These are phyloP conservation scores for Lepidium africanum DNA, from an alignment of 345 rosid genomes.

Conservation along the genomic window DNA sequence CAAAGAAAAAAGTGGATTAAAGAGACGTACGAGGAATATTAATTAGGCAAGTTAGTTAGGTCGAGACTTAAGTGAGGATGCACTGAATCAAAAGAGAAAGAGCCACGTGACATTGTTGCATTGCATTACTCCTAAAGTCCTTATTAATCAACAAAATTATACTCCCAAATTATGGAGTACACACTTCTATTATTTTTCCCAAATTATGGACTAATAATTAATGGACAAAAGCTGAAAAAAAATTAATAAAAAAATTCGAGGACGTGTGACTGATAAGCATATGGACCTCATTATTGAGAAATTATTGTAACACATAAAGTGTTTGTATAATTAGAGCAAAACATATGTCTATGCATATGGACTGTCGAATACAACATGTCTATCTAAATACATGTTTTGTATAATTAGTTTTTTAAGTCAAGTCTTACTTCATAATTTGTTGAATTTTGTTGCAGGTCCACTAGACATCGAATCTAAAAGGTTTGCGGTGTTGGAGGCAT, in stretches of 20 bases:
- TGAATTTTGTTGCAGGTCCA: constrained; percentile 17
- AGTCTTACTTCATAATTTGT: not conserved
- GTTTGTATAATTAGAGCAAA: constrained; percentile 1
- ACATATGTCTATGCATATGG: constrained; percentile 19
- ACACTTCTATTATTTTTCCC: not conserved
- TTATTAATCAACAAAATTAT: not conserved
- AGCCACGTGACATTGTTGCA: constrained; percentile 19
- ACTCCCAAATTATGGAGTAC: not conserved
- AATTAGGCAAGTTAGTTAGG: constrained; percentile 14
- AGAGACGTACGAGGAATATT: constrained; percentile 11
- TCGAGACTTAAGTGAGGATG: constrained; percentile 5
- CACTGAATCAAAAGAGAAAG: constrained; percentile 14
- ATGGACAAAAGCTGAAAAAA: not conserved
- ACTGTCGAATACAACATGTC: constrained; percentile 8
- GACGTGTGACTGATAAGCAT: not conserved
- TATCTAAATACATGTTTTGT: not conserved
- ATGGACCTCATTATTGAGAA: constrained; percentile 8
- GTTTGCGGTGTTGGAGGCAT: constrained; percentile 24
- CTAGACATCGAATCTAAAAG: constrained; percentile 11
- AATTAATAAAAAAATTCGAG: not conserved
- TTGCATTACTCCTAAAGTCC: not conserved
- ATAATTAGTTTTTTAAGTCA: too few species aligned
- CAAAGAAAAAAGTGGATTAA: not conserved
- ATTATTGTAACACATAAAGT: not conserved
- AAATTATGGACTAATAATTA: not conserved